A percentile compares a stretch with the other conserved stretches of the same genome.
Evolutionary conservation across 768 basidiomycete genomes (phyloP).

Genomic region (Brasilioporus rufonigricans): DNA sequence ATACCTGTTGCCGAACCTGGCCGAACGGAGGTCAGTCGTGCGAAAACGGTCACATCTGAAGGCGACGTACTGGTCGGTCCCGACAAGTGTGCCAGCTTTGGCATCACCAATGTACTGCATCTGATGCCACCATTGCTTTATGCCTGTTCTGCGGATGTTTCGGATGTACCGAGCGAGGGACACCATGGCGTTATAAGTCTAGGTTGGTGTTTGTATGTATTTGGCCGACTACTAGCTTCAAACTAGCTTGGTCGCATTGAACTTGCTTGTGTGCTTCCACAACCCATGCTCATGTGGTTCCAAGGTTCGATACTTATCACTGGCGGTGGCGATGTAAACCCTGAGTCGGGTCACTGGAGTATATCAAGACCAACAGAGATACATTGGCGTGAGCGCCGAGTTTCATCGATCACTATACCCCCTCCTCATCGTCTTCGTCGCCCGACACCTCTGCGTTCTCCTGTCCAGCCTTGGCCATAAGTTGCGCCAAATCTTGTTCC

Average conservation of each 20-base stretch:
- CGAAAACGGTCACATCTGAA: neutral
- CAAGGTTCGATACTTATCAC: too few species aligned
- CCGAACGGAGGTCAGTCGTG: constrained; percentile 6
- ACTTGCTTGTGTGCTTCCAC: too few species aligned
- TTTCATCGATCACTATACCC: neutral
- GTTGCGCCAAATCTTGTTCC: constrained; percentile 93
- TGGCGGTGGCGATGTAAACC: too few species aligned
- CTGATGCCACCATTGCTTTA: constrained; percentile 87
- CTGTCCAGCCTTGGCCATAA: constrained; percentile 91
- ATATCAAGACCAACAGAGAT: too few species aligned
- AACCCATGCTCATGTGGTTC: too few species aligned
- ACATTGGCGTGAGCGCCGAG: too few species aligned
- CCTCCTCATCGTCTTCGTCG: constrained; percentile 83
- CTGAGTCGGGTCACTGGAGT: too few species aligned
- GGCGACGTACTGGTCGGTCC: constrained; percentile 75
- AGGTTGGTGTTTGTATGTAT: constrained; percentile 21
- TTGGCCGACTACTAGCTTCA: constrained; percentile 40
- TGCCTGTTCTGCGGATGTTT: constrained; percentile 69
- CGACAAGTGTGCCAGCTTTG: constrained; percentile 76
- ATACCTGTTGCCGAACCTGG: constrained; percentile 92
- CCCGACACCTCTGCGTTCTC: constrained; percentile 97
- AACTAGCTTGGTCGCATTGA: too few species aligned
- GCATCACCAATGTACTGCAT: constrained; percentile 94
- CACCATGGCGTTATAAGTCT: constrained; percentile 45
- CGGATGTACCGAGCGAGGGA: constrained; percentile 76